phyloP scores from a whole-genome alignment of 2,329 filamentous ascomycete species.

The Colletotrichum horii region DNA sequence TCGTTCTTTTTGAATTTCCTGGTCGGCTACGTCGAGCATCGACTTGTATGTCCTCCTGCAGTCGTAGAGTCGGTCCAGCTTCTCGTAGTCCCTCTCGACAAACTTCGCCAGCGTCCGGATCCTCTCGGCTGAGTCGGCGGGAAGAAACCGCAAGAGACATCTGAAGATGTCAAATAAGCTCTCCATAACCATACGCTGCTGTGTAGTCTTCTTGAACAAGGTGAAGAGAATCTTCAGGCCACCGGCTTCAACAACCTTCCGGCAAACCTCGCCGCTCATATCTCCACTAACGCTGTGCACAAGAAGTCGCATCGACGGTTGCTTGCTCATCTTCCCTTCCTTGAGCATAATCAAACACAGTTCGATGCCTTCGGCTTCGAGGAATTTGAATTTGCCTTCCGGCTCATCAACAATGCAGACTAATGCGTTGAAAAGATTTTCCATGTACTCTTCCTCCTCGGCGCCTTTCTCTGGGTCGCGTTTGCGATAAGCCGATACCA shows the following conservation, averaged over 20 bases:
- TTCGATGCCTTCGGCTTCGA: conserved; percentile 91
- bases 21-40: conserved; percentile 66
- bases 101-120: conserved; percentile 93
- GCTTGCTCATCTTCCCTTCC: conserved; percentile 84
- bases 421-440: conserved; percentile 89
- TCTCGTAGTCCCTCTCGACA: conserved; percentile 92
- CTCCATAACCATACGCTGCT: conserved; percentile 44
- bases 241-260: conserved; percentile 79
- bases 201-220: conserved; percentile 78
- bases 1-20: conserved; percentile 55
- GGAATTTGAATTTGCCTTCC: conserved; percentile 78
- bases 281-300: conserved; percentile 74
- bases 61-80: conserved; percentile 74
- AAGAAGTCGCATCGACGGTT: conserved; percentile 77
- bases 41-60: conserved; percentile 74
- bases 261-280: conserved; percentile 68
- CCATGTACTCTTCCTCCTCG: conserved; percentile 93
- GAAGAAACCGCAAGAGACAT: conserved; percentile 79
- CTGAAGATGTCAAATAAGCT: conserved; percentile 84
- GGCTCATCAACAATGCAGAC: conserved; percentile 80
- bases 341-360: conserved; percentile 90
- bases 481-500: conserved; percentile 84
- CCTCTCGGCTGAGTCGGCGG: conserved; percentile 76
- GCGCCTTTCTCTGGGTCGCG: conserved; percentile 84
- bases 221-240: conserved; percentile 87